Conservation (phyloP, 2,329 filamentous ascomycete genomes). For the Colletotrichum sp. region DNA sequence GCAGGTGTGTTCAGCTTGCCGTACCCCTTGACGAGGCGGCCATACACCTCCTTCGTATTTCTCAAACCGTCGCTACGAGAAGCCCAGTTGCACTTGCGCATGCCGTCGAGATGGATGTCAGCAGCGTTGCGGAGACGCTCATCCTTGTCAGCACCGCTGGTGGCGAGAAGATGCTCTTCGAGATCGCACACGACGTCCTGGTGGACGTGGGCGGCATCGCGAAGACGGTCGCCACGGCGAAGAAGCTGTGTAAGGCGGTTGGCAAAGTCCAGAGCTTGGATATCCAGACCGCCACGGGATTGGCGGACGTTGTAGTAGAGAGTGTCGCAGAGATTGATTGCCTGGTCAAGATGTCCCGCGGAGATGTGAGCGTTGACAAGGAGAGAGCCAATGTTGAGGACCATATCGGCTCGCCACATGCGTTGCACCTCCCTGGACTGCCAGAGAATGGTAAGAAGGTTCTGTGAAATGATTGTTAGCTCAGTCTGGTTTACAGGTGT, state of each 20-base stretch:
- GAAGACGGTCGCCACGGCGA: conserved; percentile 25
- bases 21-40: conserved; percentile 20
- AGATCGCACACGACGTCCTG: conserved; percentile 31
- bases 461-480: conserved; percentile 12
- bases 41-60: conserved; percentile 5
- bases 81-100: conserved; percentile 26
- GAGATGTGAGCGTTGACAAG: conserved; percentile 35
- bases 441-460: conserved; percentile 34
- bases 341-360: conserved; percentile 28
- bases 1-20: conserved; percentile 19
- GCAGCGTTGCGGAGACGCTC: conserved; percentile 22
- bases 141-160: conserved; percentile 11
- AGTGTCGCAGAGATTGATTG: conserved; percentile 32
- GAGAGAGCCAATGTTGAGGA: conserved; percentile 32
- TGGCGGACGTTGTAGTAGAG: conserved; percentile 39
- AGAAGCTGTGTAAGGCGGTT: conserved; percentile 33
- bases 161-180: conserved; percentile 18
- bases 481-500: accelerated
- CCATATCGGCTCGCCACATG: conserved; percentile 30
- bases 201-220: conserved; percentile 32
- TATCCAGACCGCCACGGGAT: conserved; percentile 33
- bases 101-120: conserved; percentile 24
- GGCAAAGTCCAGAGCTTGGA: conserved; percentile 29
- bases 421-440: conserved; percentile 37
- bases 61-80: conserved; percentile 14